These are phyloP conservation scores for Dryas drummondii DNA, from an alignment of 306 rosid genomes.

Conservation along the genomic window DNA sequence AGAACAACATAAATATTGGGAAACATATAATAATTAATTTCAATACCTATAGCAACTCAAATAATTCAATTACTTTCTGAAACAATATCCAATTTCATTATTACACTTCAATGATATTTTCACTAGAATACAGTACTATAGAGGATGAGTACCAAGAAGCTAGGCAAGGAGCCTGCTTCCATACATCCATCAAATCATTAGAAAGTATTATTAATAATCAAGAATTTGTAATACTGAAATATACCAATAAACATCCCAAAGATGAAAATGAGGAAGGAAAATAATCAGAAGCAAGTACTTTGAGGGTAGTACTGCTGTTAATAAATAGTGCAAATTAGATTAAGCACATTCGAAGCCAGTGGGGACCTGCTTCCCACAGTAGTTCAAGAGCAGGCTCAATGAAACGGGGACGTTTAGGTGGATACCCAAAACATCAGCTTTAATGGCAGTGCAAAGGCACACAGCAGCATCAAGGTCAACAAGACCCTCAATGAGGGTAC, in stretches of 20 bases:
- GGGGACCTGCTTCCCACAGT: constrained; percentile 63
- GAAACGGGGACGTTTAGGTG: constrained; percentile 59
- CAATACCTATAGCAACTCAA: not conserved
- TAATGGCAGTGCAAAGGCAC: constrained; percentile 87
- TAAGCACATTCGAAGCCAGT: constrained; percentile 53
- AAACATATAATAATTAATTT: no score
- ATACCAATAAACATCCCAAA: constrained; percentile 17
- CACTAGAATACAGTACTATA: not conserved
- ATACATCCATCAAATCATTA: not conserved
- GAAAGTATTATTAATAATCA: not conserved
- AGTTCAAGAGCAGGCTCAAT: constrained; percentile 65
- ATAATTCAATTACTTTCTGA: not conserved
- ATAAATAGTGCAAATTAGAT: not conserved
- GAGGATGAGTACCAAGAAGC: not conserved
- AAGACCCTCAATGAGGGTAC: constrained; percentile 53
- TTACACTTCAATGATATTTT: not conserved
- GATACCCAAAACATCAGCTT: constrained; percentile 58
- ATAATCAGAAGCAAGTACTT: not conserved
- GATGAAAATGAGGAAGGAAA: not conserved
- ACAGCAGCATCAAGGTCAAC: constrained; percentile 81
- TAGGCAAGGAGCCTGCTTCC: not conserved
- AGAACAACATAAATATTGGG: no score
- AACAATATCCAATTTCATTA: not conserved
- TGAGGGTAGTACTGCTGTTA: not conserved
- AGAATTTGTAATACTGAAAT: constrained; percentile 11